Evolutionary conservation across 768 basidiomycete genomes (phyloP).

Genomic region (Clavulina sp.): DNA sequence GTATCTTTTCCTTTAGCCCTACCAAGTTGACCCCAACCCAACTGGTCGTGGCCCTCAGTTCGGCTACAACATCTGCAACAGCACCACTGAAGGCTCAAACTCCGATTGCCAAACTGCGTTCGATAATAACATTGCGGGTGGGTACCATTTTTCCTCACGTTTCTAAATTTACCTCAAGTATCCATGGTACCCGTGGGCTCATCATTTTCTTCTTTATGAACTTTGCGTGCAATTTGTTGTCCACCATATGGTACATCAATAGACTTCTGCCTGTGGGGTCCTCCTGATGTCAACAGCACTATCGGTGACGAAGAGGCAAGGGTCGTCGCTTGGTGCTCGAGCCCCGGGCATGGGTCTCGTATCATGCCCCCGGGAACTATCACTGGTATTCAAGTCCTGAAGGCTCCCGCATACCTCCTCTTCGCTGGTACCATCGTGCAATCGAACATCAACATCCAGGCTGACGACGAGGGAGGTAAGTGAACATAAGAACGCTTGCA

Average conservation of each 20-base stretch:
- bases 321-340: constrained; percentile 24
- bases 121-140: constrained; percentile 32
- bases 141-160: constrained; percentile 1
- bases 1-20: constrained; percentile 11
- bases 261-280: constrained; percentile 16
- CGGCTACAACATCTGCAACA: constrained; percentile 53
- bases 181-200: not conserved
- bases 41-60: constrained; percentile 35
- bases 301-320: constrained; percentile 22
- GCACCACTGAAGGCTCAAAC: constrained; percentile 38
- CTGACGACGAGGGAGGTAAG: constrained; percentile 26
- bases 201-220: not conserved
- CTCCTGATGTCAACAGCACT: constrained; percentile 10
- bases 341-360: constrained; percentile 11
- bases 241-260: too few species aligned
- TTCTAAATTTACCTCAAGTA: too few species aligned
- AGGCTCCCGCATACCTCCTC: constrained; percentile 61
- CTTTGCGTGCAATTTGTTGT: too few species aligned
- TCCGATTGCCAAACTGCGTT: constrained; percentile 56
- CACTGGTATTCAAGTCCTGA: constrained; percentile 45
- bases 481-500: too few species aligned
- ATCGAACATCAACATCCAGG: constrained; percentile 23
- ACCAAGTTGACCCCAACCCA: constrained; percentile 17
- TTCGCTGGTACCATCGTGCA: constrained; percentile 38
- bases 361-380: constrained; percentile 26